These are phyloP conservation scores for Lolium perenne DNA, from an alignment of 176 grass and related monocot genomes.

Conservation along the genomic window DNA sequence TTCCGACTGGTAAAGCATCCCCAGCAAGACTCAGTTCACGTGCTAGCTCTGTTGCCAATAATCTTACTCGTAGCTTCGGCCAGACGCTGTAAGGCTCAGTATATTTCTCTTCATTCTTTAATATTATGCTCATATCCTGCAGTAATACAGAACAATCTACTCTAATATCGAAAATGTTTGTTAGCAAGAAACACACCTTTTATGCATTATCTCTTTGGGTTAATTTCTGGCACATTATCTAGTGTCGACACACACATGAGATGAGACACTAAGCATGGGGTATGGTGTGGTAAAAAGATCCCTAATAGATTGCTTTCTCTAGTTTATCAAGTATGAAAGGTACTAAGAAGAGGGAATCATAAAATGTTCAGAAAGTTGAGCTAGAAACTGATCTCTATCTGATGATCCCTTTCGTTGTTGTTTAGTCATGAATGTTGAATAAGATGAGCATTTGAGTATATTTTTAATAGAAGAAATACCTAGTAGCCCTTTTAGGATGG, in stretches of 20 bases:
- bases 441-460: conserved; percentile 4
- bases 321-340: neutral
- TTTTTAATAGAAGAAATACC: conserved; percentile 12
- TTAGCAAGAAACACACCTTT: conserved; percentile 10
- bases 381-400: conserved; percentile 14
- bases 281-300: conserved; percentile 6
- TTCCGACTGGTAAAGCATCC: conserved; percentile 85
- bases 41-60: conserved; percentile 71
- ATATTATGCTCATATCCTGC: conserved; percentile 11
- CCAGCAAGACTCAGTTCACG: conserved; percentile 62
- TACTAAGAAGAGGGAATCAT: neutral
- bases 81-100: conserved; percentile 64
- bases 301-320: neutral
- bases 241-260: neutral
- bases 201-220: conserved; percentile 13
- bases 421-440: conserved; percentile 13
- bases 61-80: conserved; percentile 78
- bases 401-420: conserved; percentile 8
- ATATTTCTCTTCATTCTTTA: conserved; percentile 38
- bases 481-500: neutral
- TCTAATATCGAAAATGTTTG: neutral
- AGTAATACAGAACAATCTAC: conserved; percentile 17
- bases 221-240: conserved; percentile 16
- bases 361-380: conserved; percentile 12
- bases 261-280: conserved; percentile 1